Conservation (phyloP, 495 filamentous ascomycete genomes). For the Aspergillus ostianus region DNA sequence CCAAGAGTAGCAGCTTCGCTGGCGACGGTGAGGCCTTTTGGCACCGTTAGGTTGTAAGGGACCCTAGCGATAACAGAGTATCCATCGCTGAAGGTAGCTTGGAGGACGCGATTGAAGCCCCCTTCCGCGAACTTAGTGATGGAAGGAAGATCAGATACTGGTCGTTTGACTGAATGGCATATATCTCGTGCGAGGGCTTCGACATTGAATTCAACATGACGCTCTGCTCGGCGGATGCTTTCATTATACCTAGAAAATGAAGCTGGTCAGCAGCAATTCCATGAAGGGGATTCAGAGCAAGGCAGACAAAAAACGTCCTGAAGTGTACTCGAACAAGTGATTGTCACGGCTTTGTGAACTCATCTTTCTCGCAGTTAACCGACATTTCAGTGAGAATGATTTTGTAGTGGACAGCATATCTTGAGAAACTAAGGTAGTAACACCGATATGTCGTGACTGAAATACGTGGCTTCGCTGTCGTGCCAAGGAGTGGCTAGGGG, state of each 20-base stretch:
- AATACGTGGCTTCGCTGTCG: no score
- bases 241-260: constrained; percentile 25
- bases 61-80: constrained; percentile 27
- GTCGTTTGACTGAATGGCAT: constrained; percentile 16
- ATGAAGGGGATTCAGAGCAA: no score
- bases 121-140: constrained; percentile 35
- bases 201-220: constrained; percentile 20
- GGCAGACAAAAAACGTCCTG: no score
- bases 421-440: no score
- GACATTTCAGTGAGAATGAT: no score
- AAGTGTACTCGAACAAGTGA: no score
- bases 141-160: constrained; percentile 11
- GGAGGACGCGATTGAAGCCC: constrained; percentile 32
- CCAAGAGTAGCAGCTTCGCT: constrained; percentile 41
- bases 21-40: constrained; percentile 26
- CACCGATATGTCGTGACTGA: no score
- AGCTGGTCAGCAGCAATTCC: no score
- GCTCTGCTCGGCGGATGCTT: constrained; percentile 18
- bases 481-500: no score
- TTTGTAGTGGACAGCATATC: no score
- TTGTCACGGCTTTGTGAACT: no score
- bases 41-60: constrained; percentile 27
- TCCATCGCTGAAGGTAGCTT: constrained; percentile 26
- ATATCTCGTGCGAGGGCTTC: constrained; percentile 17
- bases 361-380: no score